Evolutionary conservation across 805 yeast species (phyloP).

Genomic region (Peterozyma xylosa): DNA sequence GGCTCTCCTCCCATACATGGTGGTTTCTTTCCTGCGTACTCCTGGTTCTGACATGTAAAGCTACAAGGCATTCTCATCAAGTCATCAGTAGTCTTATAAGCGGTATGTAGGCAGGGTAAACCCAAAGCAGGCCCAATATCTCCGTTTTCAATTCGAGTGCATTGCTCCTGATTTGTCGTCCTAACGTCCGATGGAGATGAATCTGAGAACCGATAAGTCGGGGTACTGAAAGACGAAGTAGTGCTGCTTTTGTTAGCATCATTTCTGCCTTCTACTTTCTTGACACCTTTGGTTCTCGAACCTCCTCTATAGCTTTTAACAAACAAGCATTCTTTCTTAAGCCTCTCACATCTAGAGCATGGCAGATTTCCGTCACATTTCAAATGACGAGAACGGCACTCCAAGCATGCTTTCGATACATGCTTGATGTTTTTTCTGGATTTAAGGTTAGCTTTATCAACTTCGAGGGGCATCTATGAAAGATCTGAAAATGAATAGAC

Average conservation of each 20-base stretch:
- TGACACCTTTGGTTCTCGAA: slow-evolving; percentile 41
- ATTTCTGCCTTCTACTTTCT: slow-evolving; percentile 11
- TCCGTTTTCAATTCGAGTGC: too few species aligned
- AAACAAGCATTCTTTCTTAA: slow-evolving; percentile 31
- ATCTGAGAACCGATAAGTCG: too few species aligned
- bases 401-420: slow-evolving; percentile 41
- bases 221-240: too few species aligned
- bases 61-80: slow-evolving; percentile 10
- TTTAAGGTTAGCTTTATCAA: too few species aligned
- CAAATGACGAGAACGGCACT: slow-evolving; percentile 42
- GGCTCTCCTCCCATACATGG: slow-evolving; percentile 17
- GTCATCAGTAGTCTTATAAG: background rate
- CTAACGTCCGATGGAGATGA: too few species aligned
- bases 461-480: too few species aligned
- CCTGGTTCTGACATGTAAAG: slow-evolving; percentile 17
- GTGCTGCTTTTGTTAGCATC: too few species aligned
- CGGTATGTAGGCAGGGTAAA: too few species aligned
- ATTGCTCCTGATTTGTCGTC: too few species aligned
- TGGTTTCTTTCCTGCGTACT: slow-evolving; percentile 18
- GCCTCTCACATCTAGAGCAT: slow-evolving; percentile 32
- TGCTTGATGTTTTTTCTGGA: slow-evolving; percentile 23
- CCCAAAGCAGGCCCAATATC: too few species aligned
- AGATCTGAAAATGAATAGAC: too few species aligned
- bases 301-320: slow-evolving; percentile 50
- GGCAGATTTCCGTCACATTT: slow-evolving; percentile 45